These are phyloP conservation scores for Podospora pseudopauciseta DNA, from an alignment of 495 filamentous ascomycete species.

Conservation along the genomic window DNA sequence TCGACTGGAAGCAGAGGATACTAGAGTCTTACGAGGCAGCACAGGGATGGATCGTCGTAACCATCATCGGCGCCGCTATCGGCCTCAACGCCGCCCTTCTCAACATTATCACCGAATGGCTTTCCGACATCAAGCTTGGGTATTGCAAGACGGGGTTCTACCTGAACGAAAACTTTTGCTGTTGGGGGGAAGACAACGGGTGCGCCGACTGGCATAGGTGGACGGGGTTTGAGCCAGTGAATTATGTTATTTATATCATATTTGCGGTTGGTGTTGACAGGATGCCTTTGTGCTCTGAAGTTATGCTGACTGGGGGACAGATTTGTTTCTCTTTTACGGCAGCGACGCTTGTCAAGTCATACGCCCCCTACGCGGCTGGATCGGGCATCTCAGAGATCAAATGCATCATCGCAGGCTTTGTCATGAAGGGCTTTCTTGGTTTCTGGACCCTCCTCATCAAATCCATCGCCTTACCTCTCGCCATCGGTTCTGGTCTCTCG, in stretches of 20 bases:
- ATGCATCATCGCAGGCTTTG: slow-evolving; percentile 98
- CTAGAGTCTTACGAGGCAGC: slow-evolving; percentile 91
- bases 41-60: slow-evolving; percentile 97
- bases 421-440: slow-evolving; percentile 98
- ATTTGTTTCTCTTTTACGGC: slow-evolving; percentile 77
- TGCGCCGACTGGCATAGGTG: slow-evolving; percentile 89
- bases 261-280: slow-evolving; percentile 63
- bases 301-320: slow-evolving; percentile 39
- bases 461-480: slow-evolving; percentile 82
- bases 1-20: slow-evolving; percentile 79
- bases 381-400: slow-evolving; percentile 99
- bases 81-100: slow-evolving; percentile 89
- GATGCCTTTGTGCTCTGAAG: not conserved
- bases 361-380: slow-evolving; percentile 94
- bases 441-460: slow-evolving; percentile 93
- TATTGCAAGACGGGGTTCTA: slow-evolving; percentile 95
- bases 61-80: slow-evolving; percentile 86
- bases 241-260: slow-evolving; percentile 84
- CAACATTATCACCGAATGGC: slow-evolving; percentile 96
- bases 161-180: slow-evolving; percentile 96
- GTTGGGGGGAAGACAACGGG: slow-evolving; percentile 91
- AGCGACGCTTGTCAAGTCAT: slow-evolving; percentile 83
- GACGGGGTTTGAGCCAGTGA: slow-evolving; percentile 72
- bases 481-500: slow-evolving; percentile 91
- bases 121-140: slow-evolving; percentile 91